Evolutionary conservation across 108 stramenopile species (phyloP).

Genomic region (Skeletonema grethae): DNA sequence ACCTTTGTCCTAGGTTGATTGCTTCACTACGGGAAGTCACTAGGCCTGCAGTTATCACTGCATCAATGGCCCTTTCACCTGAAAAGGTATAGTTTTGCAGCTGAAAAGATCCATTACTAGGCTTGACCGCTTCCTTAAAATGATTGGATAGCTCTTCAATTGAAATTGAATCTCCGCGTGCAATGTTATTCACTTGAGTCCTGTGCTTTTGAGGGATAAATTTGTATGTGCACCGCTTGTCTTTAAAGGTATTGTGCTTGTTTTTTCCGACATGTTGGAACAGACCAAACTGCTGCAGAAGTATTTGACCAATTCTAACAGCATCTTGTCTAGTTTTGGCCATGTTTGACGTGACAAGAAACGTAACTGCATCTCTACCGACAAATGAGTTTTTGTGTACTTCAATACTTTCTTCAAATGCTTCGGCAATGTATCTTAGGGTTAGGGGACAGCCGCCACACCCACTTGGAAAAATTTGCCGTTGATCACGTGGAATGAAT

Average conservation of each 20-base stretch:
- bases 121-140: slow-evolving; percentile 16
- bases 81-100: slow-evolving; percentile 16
- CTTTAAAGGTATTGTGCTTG: slow-evolving; percentile 56
- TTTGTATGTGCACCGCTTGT: slow-evolving; percentile 48
- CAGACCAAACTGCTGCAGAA: slow-evolving; percentile 39
- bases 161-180: neutral
- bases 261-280: slow-evolving; percentile 45
- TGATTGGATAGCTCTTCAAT: slow-evolving; percentile 10
- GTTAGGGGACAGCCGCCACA: neutral
- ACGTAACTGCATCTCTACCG: slow-evolving; percentile 58
- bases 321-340: slow-evolving; percentile 53
- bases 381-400: slow-evolving; percentile 52
- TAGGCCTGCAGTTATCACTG: slow-evolving; percentile 5
- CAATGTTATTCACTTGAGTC: neutral
- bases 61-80: slow-evolving; percentile 8
- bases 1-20: slow-evolving; percentile 15
- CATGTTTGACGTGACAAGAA: slow-evolving; percentile 36
- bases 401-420: slow-evolving; percentile 25
- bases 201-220: slow-evolving; percentile 21
- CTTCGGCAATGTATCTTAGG: slow-evolving; percentile 20
- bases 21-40: slow-evolving; percentile 23
- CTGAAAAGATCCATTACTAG: slow-evolving; percentile 12
- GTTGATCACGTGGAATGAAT: slow-evolving; percentile 28
- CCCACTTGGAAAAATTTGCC: neutral
- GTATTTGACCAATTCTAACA: slow-evolving; percentile 44